Evolutionary conservation across 2,329 filamentous ascomycete species (phyloP).

Genomic region (Trichoderma lentiforme): DNA sequence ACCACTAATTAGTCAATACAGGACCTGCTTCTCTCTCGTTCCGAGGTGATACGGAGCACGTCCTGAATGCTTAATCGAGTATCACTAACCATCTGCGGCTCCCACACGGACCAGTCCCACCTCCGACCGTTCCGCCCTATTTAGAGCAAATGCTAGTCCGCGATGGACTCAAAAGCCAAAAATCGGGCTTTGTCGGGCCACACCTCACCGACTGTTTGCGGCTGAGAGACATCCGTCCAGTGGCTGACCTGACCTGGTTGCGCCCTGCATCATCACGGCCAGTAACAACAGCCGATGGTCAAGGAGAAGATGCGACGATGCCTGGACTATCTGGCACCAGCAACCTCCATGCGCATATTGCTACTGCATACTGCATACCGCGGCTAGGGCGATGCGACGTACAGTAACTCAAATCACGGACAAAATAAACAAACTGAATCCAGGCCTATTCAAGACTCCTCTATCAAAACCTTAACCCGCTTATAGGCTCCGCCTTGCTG

Average conservation of each 20-base stretch:
- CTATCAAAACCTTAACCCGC: conserved; percentile 3
- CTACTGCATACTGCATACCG: neutral
- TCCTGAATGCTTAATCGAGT: neutral
- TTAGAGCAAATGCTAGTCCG: neutral
- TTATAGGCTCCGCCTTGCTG: neutral
- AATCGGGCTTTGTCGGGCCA: conserved; percentile 11
- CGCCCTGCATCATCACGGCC: conserved; percentile 5
- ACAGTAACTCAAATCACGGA: neutral
- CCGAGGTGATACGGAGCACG: neutral
- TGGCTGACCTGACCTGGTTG: neutral
- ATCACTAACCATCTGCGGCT: neutral
- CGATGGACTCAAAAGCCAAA: neutral
- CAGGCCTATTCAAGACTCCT: neutral
- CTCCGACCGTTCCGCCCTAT: conserved; percentile 4
- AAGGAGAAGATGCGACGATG: neutral
- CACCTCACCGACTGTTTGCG: conserved; percentile 15
- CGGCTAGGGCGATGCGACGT: neutral
- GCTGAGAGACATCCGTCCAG: conserved; percentile 3
- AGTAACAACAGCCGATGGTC: conserved; percentile 8
- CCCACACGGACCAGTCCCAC: neutral
- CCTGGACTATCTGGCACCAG: neutral
- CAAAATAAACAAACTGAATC: neutral
- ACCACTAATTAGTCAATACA: neutral
- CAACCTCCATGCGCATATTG: neutral
- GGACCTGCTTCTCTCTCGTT: neutral